A percentile compares a stretch with the other conserved stretches of the same genome.
Conservation (phyloP, 164 flowering plant genomes). For the Berberis vulgaris region DNA sequence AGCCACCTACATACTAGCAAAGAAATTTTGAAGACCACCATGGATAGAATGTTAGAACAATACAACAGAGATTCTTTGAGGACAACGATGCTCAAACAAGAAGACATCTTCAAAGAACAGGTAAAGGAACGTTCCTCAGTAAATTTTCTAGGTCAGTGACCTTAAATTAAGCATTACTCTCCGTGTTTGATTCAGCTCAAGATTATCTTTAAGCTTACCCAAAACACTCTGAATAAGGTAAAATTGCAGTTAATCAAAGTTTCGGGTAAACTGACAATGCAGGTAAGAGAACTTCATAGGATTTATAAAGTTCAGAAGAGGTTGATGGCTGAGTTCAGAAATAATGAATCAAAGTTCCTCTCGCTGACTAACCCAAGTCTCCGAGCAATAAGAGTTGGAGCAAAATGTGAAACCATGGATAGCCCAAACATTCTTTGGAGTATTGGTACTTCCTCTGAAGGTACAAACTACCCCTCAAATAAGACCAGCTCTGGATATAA, state of each 20-base stretch:
- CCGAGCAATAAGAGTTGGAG: not conserved
- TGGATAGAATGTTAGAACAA: constrained; percentile 38
- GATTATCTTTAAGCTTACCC: too few relatives aligned
- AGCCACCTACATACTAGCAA: not conserved
- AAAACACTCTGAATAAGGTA: not conserved
- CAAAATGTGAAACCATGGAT: constrained; percentile 4
- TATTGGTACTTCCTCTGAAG: constrained; percentile 12
- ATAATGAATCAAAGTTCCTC: constrained; percentile 12
- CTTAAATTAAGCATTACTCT: too few relatives aligned
- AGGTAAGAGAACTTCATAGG: constrained; percentile 69
- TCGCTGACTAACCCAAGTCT: constrained; percentile 2
- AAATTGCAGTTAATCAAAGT: not conserved
- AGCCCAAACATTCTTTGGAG: constrained; percentile 17
- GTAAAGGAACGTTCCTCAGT: constrained; percentile 14
- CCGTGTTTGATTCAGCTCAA: too few relatives aligned
- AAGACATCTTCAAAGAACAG: constrained; percentile 61
- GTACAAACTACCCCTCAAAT: constrained; percentile 2
- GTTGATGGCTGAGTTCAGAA: constrained; percentile 46
- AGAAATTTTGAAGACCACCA: constrained; percentile 6
- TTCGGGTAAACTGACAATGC: constrained; percentile 7
- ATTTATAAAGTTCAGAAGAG: constrained; percentile 55
- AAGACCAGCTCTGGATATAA: constrained; percentile 7
- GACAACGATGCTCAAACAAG: constrained; percentile 56
- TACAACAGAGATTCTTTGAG: constrained; percentile 36
- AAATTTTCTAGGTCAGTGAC: not conserved